These are phyloP conservation scores for Penicillium sp. DNA, from an alignment of 2,329 filamentous ascomycete species.

Conservation along the genomic window DNA sequence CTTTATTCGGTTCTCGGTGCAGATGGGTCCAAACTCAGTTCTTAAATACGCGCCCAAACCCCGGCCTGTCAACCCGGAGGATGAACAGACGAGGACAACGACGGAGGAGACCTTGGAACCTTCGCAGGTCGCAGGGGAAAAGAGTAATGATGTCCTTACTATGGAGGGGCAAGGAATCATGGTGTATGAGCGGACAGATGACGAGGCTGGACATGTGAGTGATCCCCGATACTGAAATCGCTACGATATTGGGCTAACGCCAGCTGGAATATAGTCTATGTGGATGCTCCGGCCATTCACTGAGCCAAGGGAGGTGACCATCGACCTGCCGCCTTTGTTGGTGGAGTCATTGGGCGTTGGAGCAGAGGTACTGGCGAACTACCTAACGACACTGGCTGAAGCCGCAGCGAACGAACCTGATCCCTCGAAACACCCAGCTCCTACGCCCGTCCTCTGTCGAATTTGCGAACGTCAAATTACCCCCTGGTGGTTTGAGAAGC, in stretches of 20 bases:
- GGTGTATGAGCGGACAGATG: slow-evolving; percentile 85
- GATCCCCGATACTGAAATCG: background rate
- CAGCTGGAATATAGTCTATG: slow-evolving; percentile 65
- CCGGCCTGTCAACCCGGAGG: slow-evolving; percentile 20
- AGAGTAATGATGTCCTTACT: slow-evolving; percentile 56
- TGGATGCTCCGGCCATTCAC: slow-evolving; percentile 98
- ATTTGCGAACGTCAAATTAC: slow-evolving; percentile 97
- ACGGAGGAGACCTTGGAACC: slow-evolving; percentile 29
- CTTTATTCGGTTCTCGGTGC: slow-evolving; percentile 73
- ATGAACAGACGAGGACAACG: slow-evolving; percentile 13
- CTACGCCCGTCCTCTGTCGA: slow-evolving; percentile 80
- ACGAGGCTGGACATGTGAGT: slow-evolving; percentile 80
- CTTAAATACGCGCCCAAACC: slow-evolving; percentile 46
- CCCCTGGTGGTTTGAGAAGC: slow-evolving; percentile 99
- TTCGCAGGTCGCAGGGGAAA: slow-evolving; percentile 37
- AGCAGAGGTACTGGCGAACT: slow-evolving; percentile 88
- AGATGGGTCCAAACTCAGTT: slow-evolving; percentile 63
- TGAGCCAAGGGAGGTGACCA: slow-evolving; percentile 83
- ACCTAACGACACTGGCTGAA: slow-evolving; percentile 84
- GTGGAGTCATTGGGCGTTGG: slow-evolving; percentile 92
- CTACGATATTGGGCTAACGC: background rate
- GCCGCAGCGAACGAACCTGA: slow-evolving; percentile 67
- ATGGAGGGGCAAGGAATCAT: slow-evolving; percentile 97
- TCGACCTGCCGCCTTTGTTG: slow-evolving; percentile 81
- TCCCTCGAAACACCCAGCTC: slow-evolving; percentile 69